These are phyloP conservation scores for Colletotrichum trifolii DNA, from an alignment of 2,329 filamentous ascomycete genomes.

Conservation along the genomic window DNA sequence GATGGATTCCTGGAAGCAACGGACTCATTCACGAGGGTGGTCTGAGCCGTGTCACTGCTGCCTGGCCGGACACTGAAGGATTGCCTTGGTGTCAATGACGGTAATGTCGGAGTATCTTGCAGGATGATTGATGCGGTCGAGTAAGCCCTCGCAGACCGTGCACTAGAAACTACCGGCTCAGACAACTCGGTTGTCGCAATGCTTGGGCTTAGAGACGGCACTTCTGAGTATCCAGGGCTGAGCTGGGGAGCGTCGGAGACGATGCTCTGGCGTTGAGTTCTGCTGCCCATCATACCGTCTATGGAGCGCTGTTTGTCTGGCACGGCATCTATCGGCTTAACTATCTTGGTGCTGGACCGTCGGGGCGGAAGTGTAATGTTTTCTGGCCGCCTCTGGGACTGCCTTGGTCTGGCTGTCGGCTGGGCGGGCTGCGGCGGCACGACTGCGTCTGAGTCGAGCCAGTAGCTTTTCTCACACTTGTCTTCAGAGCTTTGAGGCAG, in stretches of 20 bases:
- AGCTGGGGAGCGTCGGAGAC: conserved; percentile 24
- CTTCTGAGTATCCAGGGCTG: conserved; percentile 33
- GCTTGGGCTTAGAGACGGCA: conserved; percentile 46
- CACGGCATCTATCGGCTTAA: neutral
- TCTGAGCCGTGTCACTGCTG: conserved; percentile 29
- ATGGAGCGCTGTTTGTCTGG: conserved; percentile 17
- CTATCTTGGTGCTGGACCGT: conserved; percentile 16
- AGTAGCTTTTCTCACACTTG: conserved; percentile 15
- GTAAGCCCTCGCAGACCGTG: conserved; percentile 46
- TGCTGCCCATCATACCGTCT: conserved; percentile 25
- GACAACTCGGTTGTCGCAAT: conserved; percentile 45
- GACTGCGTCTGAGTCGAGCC: neutral
- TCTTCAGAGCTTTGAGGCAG: conserved; percentile 21
- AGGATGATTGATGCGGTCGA: conserved; percentile 44
- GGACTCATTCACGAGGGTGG: conserved; percentile 27
- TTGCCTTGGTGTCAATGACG: conserved; percentile 25
- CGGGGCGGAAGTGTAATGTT: conserved; percentile 21
- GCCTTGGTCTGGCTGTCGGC: conserved; percentile 5
- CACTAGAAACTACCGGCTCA: conserved; percentile 46
- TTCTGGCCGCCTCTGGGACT: conserved; percentile 19
- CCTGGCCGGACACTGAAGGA: conserved; percentile 26
- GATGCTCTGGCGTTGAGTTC: conserved; percentile 23
- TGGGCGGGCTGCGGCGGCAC: neutral
- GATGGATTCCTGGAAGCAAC: conserved; percentile 29
- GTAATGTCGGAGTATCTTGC: conserved; percentile 31